Conservation (phyloP, 2,329 filamentous ascomycete genomes). For the Aspergillus ochraceoroseus region DNA sequence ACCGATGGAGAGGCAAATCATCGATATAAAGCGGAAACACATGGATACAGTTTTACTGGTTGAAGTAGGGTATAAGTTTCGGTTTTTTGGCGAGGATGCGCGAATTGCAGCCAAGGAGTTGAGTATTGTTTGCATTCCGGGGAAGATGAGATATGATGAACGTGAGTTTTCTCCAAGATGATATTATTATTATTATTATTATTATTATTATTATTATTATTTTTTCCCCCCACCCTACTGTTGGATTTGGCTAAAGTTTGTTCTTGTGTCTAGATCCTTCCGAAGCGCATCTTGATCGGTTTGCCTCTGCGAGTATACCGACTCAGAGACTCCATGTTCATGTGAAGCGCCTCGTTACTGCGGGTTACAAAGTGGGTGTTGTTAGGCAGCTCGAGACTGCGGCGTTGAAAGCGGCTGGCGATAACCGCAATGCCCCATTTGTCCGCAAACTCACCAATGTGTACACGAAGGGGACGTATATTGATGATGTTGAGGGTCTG, state of each 20-base stretch:
- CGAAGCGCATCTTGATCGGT: slow-evolving; percentile 84
- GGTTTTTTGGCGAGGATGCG: slow-evolving; percentile 94
- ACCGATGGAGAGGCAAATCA: slow-evolving; percentile 86
- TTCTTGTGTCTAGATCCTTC: slow-evolving; percentile 60
- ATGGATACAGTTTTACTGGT: slow-evolving; percentile 85
- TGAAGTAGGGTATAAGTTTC: slow-evolving; percentile 97
- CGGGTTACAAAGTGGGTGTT: slow-evolving; percentile 93
- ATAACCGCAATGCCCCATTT: slow-evolving; percentile 90
- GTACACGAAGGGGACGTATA: slow-evolving; percentile 96
- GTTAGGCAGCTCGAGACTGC: slow-evolving; percentile 93
- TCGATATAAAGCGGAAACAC: slow-evolving; percentile 89
- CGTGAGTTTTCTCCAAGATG: slow-evolving; percentile 46
- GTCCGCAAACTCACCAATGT: slow-evolving; percentile 89
- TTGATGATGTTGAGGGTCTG: slow-evolving; percentile 84
- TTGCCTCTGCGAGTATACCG: slow-evolving; percentile 93
- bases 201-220: too few species aligned
- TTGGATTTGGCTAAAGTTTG: neutral
- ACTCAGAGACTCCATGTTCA: slow-evolving; percentile 88
- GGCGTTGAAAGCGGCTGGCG: slow-evolving; percentile 87
- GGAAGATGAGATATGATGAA: slow-evolving; percentile 91
- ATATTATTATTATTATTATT: too few species aligned
- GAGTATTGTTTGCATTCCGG: slow-evolving; percentile 93
- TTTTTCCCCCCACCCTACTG: neutral
- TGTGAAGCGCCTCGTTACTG: slow-evolving; percentile 83
- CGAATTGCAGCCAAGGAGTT: slow-evolving; percentile 82